Percentiles rank a stretch among this genome's conserved stretches.
Evolutionary conservation across 1,284 basidiomycete species (phyloP).

Genomic region (Rhizoctonia solani): DNA sequence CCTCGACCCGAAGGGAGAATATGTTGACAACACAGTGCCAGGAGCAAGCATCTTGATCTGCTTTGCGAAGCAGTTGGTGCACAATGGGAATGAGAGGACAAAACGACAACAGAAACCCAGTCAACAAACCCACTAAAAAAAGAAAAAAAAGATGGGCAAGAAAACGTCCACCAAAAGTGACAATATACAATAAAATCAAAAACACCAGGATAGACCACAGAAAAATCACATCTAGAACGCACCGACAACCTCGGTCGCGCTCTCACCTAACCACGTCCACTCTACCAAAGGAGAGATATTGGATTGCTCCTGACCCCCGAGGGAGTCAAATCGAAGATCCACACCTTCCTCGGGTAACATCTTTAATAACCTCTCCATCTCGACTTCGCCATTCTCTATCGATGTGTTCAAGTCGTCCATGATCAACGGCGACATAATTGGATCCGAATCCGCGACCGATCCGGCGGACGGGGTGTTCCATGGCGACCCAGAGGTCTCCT

Average conservation of each 20-base stretch:
- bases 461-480: slow-evolving; percentile 35
- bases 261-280: slow-evolving; percentile 33
- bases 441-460: slow-evolving; percentile 33
- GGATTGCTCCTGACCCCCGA: slow-evolving; percentile 26
- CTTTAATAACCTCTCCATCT: slow-evolving; percentile 38
- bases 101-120: slow-evolving; percentile 14
- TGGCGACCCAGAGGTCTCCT: slow-evolving; percentile 28
- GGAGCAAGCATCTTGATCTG: slow-evolving; percentile 21
- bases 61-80: not conserved
- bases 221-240: slow-evolving; percentile 50
- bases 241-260: slow-evolving; percentile 20
- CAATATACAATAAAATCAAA: not conserved
- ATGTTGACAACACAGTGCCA: slow-evolving; percentile 15
- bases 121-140: slow-evolving; percentile 11
- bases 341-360: slow-evolving; percentile 35
- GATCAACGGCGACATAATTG: slow-evolving; percentile 34
- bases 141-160: slow-evolving; percentile 25
- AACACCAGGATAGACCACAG: slow-evolving; percentile 44
- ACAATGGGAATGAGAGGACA: slow-evolving; percentile 16
- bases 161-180: slow-evolving; percentile 15
- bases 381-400: slow-evolving; percentile 36
- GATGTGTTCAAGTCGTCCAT: slow-evolving; percentile 33
- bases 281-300: slow-evolving; percentile 23
- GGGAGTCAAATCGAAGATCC: slow-evolving; percentile 28
- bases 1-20: slow-evolving; percentile 30